Percentiles rank a stretch among this genome's conserved stretches.
Conservation (phyloP, 1,284 basidiomycete genomes). For the Wolfiporia cocos region DNA sequence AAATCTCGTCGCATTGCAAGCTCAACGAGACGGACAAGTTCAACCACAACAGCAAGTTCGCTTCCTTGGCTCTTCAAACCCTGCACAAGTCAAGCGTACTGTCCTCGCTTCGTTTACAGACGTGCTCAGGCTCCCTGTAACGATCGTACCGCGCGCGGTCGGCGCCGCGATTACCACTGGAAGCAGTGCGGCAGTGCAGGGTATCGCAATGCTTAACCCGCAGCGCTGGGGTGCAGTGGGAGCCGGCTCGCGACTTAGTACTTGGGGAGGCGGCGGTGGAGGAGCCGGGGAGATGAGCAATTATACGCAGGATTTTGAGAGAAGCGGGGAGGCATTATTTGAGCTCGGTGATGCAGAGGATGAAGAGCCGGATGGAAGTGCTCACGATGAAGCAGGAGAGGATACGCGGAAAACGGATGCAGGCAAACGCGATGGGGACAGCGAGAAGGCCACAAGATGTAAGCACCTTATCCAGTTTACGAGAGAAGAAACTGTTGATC, state of each 20-base stretch:
- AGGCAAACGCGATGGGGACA: slow-evolving; percentile 15
- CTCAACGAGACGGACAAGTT: no score
- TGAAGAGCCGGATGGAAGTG: slow-evolving; percentile 30
- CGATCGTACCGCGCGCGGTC: slow-evolving; percentile 84
- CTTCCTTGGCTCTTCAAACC: slow-evolving; percentile 83
- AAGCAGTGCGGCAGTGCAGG: slow-evolving; percentile 76
- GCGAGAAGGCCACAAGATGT: slow-evolving; percentile 16
- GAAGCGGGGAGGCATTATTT: slow-evolving; percentile 46
- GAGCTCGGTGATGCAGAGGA: slow-evolving; percentile 56
- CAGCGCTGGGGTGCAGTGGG: slow-evolving; percentile 51
- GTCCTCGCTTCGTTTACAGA: slow-evolving; percentile 91
- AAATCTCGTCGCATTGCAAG: no score
- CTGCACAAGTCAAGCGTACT: slow-evolving; percentile 88
- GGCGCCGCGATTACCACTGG: slow-evolving; percentile 61
- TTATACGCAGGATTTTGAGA: slow-evolving; percentile 37
- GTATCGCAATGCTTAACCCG: slow-evolving; percentile 84
- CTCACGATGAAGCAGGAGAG: no score
- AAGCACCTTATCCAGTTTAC: slow-evolving; percentile 1
- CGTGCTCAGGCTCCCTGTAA: slow-evolving; percentile 87
- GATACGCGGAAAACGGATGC: no score
- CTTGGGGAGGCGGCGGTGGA: slow-evolving; percentile 13
- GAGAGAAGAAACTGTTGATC: neutral
- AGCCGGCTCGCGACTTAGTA: slow-evolving; percentile 14
- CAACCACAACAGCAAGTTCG: slow-evolving; percentile 42
- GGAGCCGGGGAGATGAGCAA: slow-evolving; percentile 18